phyloP scores from a whole-genome alignment of 2,329 filamentous ascomycete species.

The Amylocarpus encephaloides region DNA sequence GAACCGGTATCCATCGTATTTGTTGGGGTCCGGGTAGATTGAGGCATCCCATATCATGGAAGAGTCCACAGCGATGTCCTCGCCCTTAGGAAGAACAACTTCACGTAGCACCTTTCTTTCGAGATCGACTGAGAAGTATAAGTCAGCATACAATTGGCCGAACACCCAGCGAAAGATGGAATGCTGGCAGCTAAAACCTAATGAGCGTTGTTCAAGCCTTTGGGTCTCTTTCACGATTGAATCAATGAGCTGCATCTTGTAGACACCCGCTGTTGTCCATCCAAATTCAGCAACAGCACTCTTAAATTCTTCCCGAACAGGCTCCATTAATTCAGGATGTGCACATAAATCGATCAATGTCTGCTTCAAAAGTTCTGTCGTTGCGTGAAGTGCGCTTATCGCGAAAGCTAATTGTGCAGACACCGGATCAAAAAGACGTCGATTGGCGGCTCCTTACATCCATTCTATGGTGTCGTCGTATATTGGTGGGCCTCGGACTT shows the following conservation, averaged over 20 bases:
- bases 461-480: neutral
- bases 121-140: neutral
- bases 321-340: neutral
- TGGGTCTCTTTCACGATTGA: conserved; percentile 1
- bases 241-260: neutral
- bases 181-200: neutral
- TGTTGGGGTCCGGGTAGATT: neutral
- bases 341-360: neutral
- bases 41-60: neutral
- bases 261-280: neutral
- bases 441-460: neutral
- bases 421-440: neutral
- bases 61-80: neutral
- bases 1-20: conserved; percentile 2
- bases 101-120: neutral
- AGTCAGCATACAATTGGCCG: neutral
- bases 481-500: neutral
- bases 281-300: neutral
- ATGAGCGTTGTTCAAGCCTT: neutral
- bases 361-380: neutral
- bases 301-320: neutral
- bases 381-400: neutral
- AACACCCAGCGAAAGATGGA: neutral
- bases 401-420: neutral
- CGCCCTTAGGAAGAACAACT: neutral